These are phyloP conservation scores for Paecilomyces sp. DNA, from an alignment of 2,329 filamentous ascomycete species.

Conservation along the genomic window DNA sequence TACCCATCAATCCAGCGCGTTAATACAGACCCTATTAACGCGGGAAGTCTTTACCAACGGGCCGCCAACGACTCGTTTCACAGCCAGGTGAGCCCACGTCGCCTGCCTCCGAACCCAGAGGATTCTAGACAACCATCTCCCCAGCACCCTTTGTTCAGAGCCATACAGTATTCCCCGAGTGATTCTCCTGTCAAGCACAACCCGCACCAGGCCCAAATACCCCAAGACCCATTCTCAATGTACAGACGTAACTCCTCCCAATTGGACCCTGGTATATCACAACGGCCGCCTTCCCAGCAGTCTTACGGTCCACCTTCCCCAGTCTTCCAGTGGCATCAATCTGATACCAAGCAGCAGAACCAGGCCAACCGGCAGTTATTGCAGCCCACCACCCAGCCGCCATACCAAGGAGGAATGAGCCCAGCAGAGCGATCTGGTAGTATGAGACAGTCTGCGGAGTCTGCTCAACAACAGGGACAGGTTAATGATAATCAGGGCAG, in stretches of 20 bases:
- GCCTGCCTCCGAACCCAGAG: conserved; percentile 9
- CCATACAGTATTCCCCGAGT: conserved; percentile 17
- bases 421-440: conserved; percentile 9
- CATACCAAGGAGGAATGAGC: conserved; percentile 6
- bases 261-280: conserved; percentile 14
- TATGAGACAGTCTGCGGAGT: conserved; percentile 8
- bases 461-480: conserved; percentile 1
- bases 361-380: conserved; percentile 10
- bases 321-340: conserved; percentile 10
- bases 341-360: conserved; percentile 14
- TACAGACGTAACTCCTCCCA: conserved; percentile 10
- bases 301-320: conserved; percentile 29
- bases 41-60: conserved; percentile 12
- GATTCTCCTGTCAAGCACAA: conserved; percentile 15
- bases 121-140: conserved; percentile 8
- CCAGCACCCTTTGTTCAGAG: conserved; percentile 10
- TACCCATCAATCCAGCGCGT: conserved; percentile 11
- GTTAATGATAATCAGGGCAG: not conserved
- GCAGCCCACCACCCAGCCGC: conserved; percentile 6
- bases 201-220: conserved; percentile 10
- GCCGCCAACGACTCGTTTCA: conserved; percentile 12
- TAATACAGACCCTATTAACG: conserved; percentile 11
- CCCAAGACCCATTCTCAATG: conserved; percentile 11
- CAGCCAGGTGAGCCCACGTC: conserved; percentile 11
- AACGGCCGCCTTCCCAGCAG: conserved; percentile 27